Base-by-base conservation (phyloP, 768 basidiomycete genomes). In the Heimioporus sp. region DNA sequence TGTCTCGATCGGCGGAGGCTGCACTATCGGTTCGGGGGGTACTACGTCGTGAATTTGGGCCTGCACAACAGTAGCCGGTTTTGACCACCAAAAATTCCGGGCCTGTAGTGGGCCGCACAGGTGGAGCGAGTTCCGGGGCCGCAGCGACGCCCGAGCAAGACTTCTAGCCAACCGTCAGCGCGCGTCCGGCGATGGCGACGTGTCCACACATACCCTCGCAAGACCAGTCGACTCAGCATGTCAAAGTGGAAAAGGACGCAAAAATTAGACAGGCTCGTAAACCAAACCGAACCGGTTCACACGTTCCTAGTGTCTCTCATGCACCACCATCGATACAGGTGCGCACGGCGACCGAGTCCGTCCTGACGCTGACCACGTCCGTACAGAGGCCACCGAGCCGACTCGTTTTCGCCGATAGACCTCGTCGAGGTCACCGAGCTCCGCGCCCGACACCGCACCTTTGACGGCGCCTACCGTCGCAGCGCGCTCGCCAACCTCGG, bases 381-480 rank as follows among this genome's bases (percentile, higher is more conserved):
- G 11, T 35, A 77, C 48, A 79, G 77, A 52, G 76, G 78, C 0
- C 79, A 80, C 49, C 71, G 75, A 31, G 68, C 73, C 12, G 52
- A 76, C 43, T 85, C 83, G 1, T 85, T 82, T 57, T 60, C 73
- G 9, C 71, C 82, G 1, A 59, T 72, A 16, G 83, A 86, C 57
- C 53, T 83, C 31, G 76, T 73, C 46, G 83, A 86, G 62, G 78
- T 86, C 47, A 82, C 82, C 20, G 90, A 93, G 64, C 68, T 93
- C 16, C 79, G 91, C 13, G 91, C 91, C 1, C 77, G 90, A 28
- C 83, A 89, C 57, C 77, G 91, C 38, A 93, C 91, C 0, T 92
- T 91, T 62, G 80, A 92, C 47, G 90, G 89, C 15, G 88, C 90
- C 13, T 92, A 92, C 68, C 78, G 77, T 36, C 82, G 90, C 24